Percentiles rank a stretch among this genome's conserved stretches.
phyloP scores from a whole-genome alignment of 176 grass and related monocot genomes.

The Olyra latifolia region DNA sequence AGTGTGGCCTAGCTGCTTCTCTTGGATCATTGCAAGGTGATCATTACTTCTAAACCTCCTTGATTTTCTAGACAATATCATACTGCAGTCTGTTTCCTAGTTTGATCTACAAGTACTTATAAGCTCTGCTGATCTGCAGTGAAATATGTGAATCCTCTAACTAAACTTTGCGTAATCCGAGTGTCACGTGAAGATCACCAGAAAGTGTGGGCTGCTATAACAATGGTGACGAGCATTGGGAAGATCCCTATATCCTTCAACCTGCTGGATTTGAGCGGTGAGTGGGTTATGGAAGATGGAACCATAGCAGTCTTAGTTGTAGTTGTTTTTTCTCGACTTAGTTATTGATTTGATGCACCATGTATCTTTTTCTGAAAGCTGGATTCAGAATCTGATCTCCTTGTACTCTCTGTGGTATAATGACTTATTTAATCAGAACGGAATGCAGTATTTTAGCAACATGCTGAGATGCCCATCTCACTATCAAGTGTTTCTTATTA shows the following conservation, averaged over 20 bases:
- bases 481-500: neutral
- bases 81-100: neutral
- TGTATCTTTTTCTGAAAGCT: neutral
- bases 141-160: constrained; percentile 77
- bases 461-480: neutral
- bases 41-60: neutral
- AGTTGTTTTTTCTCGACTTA: neutral
- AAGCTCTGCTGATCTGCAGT: constrained; percentile 39
- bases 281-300: constrained; percentile 17
- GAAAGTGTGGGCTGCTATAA: constrained; percentile 72
- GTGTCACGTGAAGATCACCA: constrained; percentile 65
- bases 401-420: neutral
- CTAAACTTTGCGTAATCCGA: constrained; percentile 71
- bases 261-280: constrained; percentile 75
- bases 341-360: neutral
- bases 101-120: neutral
- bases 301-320: neutral
- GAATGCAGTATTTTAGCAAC: neutral
- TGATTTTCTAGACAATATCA: neutral
- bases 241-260: constrained; percentile 65
- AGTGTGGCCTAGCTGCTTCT: constrained; percentile 67
- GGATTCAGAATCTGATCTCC: neutral
- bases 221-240: constrained; percentile 62
- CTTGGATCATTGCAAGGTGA: constrained; percentile 75
- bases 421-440: neutral